Base-by-base conservation (phyloP, 768 basidiomycete species). In the Glaciozyma martinii region DNA sequence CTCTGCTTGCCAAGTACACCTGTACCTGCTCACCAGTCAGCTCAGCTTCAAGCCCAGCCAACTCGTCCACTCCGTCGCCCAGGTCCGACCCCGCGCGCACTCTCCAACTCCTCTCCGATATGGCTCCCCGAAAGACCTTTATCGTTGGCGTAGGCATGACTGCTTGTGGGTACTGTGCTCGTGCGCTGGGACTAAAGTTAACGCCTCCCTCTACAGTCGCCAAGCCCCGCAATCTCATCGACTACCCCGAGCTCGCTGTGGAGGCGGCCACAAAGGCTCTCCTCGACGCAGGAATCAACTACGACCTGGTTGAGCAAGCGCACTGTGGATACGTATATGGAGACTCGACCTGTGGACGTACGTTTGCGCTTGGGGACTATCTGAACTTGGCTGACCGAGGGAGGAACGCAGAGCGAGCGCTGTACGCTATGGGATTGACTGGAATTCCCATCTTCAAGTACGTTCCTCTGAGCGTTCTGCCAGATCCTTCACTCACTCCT, bases 221-320 rank as follows among this genome's bases (percentile, higher is more conserved):
- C 37, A 40, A 40, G 37, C 37, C 37, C 10, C 37, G 37, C 37
- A 40, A 40, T 13, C 37, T 40, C 4, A 25, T 16, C 50, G 49
- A 75, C 88, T 87, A 88, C 86, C 19, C 82, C 84, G 71, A 69
- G 61, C 90, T 91, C 86, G 89, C 89, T 7, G 78, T 90, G 49
- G 90, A 91, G 75, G 90, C 90, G 2, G 83, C 87, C 1, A 89
- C 88, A 0, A 91, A 92, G 71, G 89, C 90, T 0, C 80, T 91
- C 29, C 82, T 91, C 19, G 90, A 92, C 72, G 89, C 89, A 68
- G 89, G 89, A 25, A 82, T 91, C 66, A 89, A 83, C 9, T 91
- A 92, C 71, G 89, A 91, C 73, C 78, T 76, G 1, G 75, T 91
- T 37, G 80, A 90, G 76, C 83, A 81, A 27, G 90, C 88, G 0